Evolutionary conservation across 768 basidiomycete species (phyloP).

Genomic region (Podaxis sp.): DNA sequence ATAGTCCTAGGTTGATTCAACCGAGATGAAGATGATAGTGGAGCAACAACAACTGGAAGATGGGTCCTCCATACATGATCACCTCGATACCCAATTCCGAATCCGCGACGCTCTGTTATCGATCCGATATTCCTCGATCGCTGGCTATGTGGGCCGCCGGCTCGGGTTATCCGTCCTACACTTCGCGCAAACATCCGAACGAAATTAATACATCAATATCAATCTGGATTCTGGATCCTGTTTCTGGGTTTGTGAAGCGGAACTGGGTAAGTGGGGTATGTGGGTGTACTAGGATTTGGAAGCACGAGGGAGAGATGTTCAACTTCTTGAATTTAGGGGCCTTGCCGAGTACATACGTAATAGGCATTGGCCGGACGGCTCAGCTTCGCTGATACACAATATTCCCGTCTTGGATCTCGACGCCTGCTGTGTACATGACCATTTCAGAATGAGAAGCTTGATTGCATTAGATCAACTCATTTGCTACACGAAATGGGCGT

Average conservation of each 20-base stretch:
- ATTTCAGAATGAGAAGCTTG: neutral
- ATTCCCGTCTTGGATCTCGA: neutral
- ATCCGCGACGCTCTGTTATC: constrained; percentile 7
- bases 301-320: neutral
- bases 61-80: neutral
- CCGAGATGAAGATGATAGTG: constrained; percentile 11
- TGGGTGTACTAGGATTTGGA: neutral
- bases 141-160: neutral
- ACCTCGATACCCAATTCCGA: neutral
- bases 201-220: neutral
- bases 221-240: neutral
- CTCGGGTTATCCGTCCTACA: constrained; percentile 4
- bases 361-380: neutral
- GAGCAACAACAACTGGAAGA: constrained; percentile 6
- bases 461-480: neutral
- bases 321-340: neutral
- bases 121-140: constrained; percentile 5
- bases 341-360: neutral
- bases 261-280: no score
- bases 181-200: constrained; percentile 1
- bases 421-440: neutral
- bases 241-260: neutral
- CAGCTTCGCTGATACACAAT: neutral
- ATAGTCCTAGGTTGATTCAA: constrained; percentile 23
- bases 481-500: neutral